These are phyloP conservation scores for Colletotrichum filicis DNA, from an alignment of 2,329 filamentous ascomycete species.

Conservation along the genomic window DNA sequence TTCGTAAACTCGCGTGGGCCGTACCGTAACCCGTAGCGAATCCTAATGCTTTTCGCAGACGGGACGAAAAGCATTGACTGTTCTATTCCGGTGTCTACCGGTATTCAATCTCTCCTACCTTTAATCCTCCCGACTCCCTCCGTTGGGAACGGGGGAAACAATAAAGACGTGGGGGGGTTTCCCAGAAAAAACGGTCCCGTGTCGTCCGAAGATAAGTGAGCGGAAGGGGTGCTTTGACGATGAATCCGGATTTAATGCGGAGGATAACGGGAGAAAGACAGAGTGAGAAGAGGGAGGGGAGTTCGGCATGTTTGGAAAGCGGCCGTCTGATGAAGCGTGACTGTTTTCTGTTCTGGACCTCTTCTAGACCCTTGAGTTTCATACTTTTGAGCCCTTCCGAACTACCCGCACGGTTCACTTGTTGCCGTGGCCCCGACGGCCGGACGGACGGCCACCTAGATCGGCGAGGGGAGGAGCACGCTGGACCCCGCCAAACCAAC, in stretches of 20 bases:
- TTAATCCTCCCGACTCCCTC: slow-evolving; percentile 5
- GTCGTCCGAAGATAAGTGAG: slow-evolving; percentile 17
- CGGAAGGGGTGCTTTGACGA: background rate
- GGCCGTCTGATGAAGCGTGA: background rate
- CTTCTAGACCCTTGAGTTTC: background rate
- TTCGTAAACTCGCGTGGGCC: slow-evolving; percentile 10
- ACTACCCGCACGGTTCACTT: slow-evolving; percentile 23
- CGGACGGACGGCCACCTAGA: background rate
- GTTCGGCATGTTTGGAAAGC: slow-evolving; percentile 13
- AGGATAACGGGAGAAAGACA: background rate
- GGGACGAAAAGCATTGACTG: background rate
- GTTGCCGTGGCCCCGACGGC: slow-evolving; percentile 19
- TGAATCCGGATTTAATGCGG: slow-evolving; percentile 12
- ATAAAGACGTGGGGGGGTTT: background rate
- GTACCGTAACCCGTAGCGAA: background rate
- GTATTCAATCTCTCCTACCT: background rate
- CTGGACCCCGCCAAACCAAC: background rate
- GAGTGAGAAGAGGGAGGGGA: background rate
- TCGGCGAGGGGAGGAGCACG: background rate
- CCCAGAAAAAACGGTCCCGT: slow-evolving; percentile 18
- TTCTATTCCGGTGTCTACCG: slow-evolving; percentile 2
- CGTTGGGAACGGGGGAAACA: background rate
- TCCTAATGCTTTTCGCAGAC: slow-evolving; percentile 10
- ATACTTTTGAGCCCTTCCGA: slow-evolving; percentile 7
- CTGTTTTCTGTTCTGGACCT: background rate